A percentile compares a stretch with the other conserved stretches of the same genome.
These are phyloP conservation scores for Diddensiella caesifluorescens DNA, from an alignment of 805 yeast genomes.

Conservation along the genomic window DNA sequence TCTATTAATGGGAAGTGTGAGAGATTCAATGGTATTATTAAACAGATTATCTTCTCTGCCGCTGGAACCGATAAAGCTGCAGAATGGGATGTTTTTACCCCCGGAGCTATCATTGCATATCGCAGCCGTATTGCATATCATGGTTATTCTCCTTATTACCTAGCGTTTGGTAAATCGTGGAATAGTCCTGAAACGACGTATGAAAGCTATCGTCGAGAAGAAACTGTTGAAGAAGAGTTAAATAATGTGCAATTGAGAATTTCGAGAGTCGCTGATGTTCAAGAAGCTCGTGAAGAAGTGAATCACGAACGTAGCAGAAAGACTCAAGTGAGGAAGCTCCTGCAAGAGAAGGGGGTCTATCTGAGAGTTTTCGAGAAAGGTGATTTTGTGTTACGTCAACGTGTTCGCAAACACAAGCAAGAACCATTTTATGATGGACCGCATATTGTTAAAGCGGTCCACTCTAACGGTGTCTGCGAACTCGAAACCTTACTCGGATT, in stretches of 20 bases:
- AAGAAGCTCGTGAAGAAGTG: background rate
- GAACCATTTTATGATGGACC: background rate
- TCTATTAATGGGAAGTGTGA: background rate
- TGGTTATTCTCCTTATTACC: background rate
- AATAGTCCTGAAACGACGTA: too few relatives aligned
- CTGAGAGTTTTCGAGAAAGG: background rate
- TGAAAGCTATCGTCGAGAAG: background rate
- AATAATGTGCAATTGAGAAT: background rate
- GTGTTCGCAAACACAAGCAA: background rate
- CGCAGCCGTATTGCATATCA: background rate
- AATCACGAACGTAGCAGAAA: background rate
- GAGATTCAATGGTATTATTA: background rate
- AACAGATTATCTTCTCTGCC: background rate
- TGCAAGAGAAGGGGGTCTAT: background rate
- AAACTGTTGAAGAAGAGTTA: background rate
- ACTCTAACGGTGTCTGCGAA: background rate
- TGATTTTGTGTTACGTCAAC: background rate
- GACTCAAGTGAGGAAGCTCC: background rate
- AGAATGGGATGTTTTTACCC: background rate
- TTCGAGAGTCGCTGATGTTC: background rate
- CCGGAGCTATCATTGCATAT: background rate
- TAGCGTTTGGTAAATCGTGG: background rate
- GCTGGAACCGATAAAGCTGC: background rate
- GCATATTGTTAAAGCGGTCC: background rate
- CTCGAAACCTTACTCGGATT: background rate